Conservation (phyloP, 2,329 filamentous ascomycete species). For the Orbilia javanica region DNA sequence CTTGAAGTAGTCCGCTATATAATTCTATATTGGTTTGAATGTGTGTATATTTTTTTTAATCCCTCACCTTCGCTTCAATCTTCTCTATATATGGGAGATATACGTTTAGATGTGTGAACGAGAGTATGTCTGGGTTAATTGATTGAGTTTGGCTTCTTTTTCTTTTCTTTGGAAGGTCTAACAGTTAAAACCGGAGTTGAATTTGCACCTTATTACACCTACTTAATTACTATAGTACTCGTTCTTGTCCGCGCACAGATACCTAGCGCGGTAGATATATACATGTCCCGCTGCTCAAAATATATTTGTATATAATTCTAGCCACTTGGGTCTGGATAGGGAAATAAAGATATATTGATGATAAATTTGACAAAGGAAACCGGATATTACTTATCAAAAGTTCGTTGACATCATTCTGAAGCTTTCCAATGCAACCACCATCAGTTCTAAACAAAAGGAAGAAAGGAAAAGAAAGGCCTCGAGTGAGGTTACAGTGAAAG, state of each 20-base stretch:
- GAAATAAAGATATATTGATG: background rate
- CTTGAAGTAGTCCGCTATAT: conserved; percentile 22
- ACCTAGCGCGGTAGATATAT: background rate
- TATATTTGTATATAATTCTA: background rate
- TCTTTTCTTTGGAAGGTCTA: background rate
- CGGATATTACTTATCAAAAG: background rate
- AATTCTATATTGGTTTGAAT: background rate
- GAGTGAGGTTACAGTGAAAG: background rate
- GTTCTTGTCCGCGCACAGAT: background rate
- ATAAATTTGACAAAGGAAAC: background rate
- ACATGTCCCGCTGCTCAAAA: background rate
- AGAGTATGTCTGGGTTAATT: conserved; percentile 21
- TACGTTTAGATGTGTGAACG: background rate
- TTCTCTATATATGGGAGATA: background rate
- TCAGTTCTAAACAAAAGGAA: background rate
- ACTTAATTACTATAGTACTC: too few relatives aligned
- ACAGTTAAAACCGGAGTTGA: background rate
- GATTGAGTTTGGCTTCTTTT: background rate
- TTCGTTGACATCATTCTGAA: background rate
- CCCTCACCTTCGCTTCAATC: background rate
- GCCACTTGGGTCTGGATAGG: background rate
- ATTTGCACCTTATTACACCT: background rate
- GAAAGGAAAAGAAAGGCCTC: background rate
- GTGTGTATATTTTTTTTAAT: conserved; percentile 13
- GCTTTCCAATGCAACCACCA: background rate